Base-by-base conservation (phyloP, 257 asterid genomes). In the Sherardia arvensis region DNA sequence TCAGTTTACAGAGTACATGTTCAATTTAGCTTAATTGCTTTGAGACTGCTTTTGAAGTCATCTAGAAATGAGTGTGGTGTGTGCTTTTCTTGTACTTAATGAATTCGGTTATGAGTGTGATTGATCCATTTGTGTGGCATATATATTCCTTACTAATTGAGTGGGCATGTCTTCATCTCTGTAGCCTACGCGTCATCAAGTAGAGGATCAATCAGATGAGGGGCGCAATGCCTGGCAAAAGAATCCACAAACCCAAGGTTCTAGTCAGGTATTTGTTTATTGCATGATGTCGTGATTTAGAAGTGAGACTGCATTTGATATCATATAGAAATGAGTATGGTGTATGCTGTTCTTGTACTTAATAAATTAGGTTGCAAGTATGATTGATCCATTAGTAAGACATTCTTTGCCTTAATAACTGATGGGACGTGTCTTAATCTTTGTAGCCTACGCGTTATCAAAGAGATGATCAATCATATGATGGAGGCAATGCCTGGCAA, bases 211-310 rank as follows among this genome's bases (percentile, higher is more conserved):
- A 43, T 40, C 34, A 30, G 3, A n/a, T n/a, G n/a, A 40, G 12
- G 48, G 14, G n/a, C 71, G 47, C 34, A 76, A 72, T 3, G 47
- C 45, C 22, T 17, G 65, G 62, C 67, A 36, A 26, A 80, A 71
- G 36, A 60, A 65, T 59, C 43, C 59, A 23, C 64, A 43, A 66
- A 48, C 73, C 36, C 26, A 34, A 26, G 66, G 73, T 65, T 67
- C 59, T n/a, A 59, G 74, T 62, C 57, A 63, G 79, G 80, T 78
- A 43, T 33, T 54, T 2, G 48, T 75, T 21, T 43, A 14, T 30
- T 69, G 51, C 67, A 45, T 55, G 45, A 40, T 68, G 45, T 69
- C 60, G 65, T 59, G 32, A 67, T 66, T 34, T 56, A n/a, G n/a
- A n/a, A n/a, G n/a, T n/a, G n/a, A n/a, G n/a, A n/a, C n/a, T n/a